Conservation (phyloP, 169 alveolate species). For the Plasmodium blacklocki region DNA sequence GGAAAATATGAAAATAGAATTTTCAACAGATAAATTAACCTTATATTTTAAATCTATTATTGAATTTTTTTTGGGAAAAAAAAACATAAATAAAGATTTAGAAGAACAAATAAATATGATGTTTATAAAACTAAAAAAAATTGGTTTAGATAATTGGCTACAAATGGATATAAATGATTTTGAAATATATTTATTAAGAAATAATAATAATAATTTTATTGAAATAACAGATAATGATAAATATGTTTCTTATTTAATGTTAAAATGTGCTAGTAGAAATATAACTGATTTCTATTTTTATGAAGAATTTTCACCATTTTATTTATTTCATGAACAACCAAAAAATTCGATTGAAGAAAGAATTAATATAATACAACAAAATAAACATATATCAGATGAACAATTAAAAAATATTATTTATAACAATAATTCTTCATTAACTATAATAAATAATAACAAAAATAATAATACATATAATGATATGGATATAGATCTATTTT, state of each 20-base stretch:
- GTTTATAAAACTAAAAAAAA: slow-evolving; percentile 74
- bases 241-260: slow-evolving; percentile 40
- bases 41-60: slow-evolving; percentile 54
- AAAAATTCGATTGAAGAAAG: slow-evolving; percentile 62
- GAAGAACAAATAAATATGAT: slow-evolving; percentile 72
- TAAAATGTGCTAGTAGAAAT: slow-evolving; percentile 74
- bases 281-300: slow-evolving; percentile 69
- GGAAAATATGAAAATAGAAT: slow-evolving; percentile 17
- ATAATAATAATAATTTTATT: slow-evolving; percentile 54
- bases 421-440: slow-evolving; percentile 28
- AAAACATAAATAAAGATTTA: slow-evolving; percentile 34
- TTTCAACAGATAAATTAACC: slow-evolving; percentile 55
- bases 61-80: slow-evolving; percentile 67
- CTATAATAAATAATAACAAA: slow-evolving; percentile 13
- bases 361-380: slow-evolving; percentile 44
- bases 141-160: slow-evolving; percentile 65
- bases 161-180: slow-evolving; percentile 72
- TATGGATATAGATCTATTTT: slow-evolving; percentile 70
- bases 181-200: slow-evolving; percentile 69
- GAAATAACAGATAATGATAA: slow-evolving; percentile 56
- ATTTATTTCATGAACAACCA: slow-evolving; percentile 71
- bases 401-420: slow-evolving; percentile 69
- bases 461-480: slow-evolving; percentile 12
- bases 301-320: slow-evolving; percentile 75
- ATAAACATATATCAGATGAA: slow-evolving; percentile 70